Evolutionary conservation across 768 basidiomycete genomes (phyloP), one percentile per base, ranked within the genome.

Genomic region (Boletus fagicola): DNA sequence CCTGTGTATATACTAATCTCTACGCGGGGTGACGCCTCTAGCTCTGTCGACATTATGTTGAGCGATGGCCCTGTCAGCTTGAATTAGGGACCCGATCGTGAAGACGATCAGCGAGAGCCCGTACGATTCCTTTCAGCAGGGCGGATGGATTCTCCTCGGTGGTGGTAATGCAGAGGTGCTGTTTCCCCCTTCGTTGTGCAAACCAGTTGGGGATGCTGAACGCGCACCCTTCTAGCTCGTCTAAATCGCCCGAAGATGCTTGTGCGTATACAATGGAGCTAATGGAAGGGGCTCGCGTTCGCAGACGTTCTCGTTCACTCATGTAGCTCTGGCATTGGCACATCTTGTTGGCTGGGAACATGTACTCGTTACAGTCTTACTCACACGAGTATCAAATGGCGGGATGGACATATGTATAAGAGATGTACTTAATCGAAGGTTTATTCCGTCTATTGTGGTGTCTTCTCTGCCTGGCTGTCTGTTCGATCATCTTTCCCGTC

Each of bases 91-190:
- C n/a, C 26, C 26, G 26, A 26, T 4, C 26, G 4, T 4, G 26
- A 26, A 26, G 26, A 26, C 26, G 26, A 26, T 26, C 2, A 26
- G 4, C 2, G 26, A 26, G 26, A 26, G 26, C 4, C 26, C 26
- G 26, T 26, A 26, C 4, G 26, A 26, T 26, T 26, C 2, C 26
- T 26, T 26, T 4, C 26, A 26, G 26, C 26, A 26, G 26, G 26
- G 26, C 26, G 26, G 96, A 36, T 98, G 96, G 96, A 97, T 94
- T 86, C 81, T 98, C 58, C 84, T 87, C 16, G 87, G 87, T 42
- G 77, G 83, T 11, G 77, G 80, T 18, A 83, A 80, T 57, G 88
- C 81, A 30, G 90, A 88, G 69, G 90, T 90, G 54, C 61, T 82
- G 7, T 38, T 74, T 12, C n/a, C 30, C 24, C 35, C 56, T 44